Evolutionary conservation across 805 yeast genomes (phyloP), one percentile per base, ranked within the genome.

Genomic region (Candida quercuum): DNA sequence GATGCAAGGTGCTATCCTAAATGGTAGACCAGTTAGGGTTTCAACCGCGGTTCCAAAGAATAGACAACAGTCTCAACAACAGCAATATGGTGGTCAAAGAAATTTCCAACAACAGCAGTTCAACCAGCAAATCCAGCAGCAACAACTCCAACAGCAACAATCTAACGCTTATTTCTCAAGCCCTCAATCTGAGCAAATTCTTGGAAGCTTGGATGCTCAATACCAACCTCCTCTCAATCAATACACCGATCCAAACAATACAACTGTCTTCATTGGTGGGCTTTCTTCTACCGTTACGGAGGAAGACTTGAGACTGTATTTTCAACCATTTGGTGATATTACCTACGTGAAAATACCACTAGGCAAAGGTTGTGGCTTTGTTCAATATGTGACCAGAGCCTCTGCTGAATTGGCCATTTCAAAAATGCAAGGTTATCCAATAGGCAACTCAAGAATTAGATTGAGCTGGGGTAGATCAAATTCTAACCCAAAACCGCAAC

Each of bases 351-450:
- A 83, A 55, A 80, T 84, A 36, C 94, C 94, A 5, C 74, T 78
- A 6, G 91, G 64, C 23, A 67, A 64, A 47, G 85, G 84, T 43
- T 86, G 95, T 62, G 96, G 95, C 1, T 87, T 89, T 63, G 87
- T 88, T 37, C 94, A 86, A 59, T 88, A 74, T 57, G 74, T 78
- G 28, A 76, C 81, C 37, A 69, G 95, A 40, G 76, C 78, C 31
- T 78, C 86, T 48, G 96, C 96, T 2, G 96, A 89, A 60, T 71
- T 71, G 38, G 95, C 96, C 10, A 84, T 88, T 44, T 69, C 76
- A 25, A 83, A 81, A 45, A 83, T 88, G 94, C 95, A 88, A 61
- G 95, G 95, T 9, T 86, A 78, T 56, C 86, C 87, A 26, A 81
- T 88, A 49, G 91, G 89, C 35, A 88, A 86, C 40, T 81, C 86